Percentiles rank a stretch among this genome's conserved stretches.
phyloP scores from a whole-genome alignment of 805 yeast species.

The Candida dendrica region DNA sequence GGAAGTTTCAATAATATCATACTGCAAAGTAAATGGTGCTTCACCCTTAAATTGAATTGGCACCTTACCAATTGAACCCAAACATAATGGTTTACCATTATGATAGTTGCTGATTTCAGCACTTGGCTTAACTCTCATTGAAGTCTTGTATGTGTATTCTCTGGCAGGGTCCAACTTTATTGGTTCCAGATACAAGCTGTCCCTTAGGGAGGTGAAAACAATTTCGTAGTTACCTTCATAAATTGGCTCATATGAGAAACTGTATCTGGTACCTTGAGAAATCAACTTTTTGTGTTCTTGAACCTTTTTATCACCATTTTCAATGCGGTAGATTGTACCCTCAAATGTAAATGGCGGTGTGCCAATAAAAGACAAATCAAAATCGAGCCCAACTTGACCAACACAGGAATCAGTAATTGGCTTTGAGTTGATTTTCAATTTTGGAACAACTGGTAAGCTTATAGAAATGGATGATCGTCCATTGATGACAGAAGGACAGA shows the following conservation, averaged over 20 bases:
- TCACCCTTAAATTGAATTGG: constrained; percentile 68
- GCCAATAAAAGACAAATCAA: constrained; percentile 64
- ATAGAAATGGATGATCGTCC: constrained; percentile 50
- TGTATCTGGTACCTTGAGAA: constrained; percentile 39
- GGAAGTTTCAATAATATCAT: constrained; percentile 55
- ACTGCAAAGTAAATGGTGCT: constrained; percentile 67
- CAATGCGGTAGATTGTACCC: constrained; percentile 51
- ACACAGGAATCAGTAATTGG: constrained; percentile 81
- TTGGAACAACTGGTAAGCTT: constrained; percentile 51
- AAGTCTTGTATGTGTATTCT: constrained; percentile 54
- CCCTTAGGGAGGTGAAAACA: constrained; percentile 57
- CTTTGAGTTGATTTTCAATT: constrained; percentile 30
- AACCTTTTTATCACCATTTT: constrained; percentile 26
- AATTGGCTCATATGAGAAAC: constrained; percentile 67
- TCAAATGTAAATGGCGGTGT: constrained; percentile 73
- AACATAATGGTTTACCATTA: constrained; percentile 28
- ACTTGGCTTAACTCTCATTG: constrained; percentile 64
- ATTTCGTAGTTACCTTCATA: constrained; percentile 78
- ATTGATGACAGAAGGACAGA: constrained; percentile 58
- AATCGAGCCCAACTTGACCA: constrained; percentile 82
- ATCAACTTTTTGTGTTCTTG: constrained; percentile 28
- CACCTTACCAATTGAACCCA: constrained; percentile 38
- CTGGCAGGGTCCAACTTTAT: constrained; percentile 25
- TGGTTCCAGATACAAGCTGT: constrained; percentile 48
- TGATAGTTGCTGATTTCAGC: constrained; percentile 25